A percentile compares a stretch with the other conserved stretches of the same genome.
phyloP scores from a whole-genome alignment of 192 early-diverging fungal genomes.

The Mortierella claussenii region DNA sequence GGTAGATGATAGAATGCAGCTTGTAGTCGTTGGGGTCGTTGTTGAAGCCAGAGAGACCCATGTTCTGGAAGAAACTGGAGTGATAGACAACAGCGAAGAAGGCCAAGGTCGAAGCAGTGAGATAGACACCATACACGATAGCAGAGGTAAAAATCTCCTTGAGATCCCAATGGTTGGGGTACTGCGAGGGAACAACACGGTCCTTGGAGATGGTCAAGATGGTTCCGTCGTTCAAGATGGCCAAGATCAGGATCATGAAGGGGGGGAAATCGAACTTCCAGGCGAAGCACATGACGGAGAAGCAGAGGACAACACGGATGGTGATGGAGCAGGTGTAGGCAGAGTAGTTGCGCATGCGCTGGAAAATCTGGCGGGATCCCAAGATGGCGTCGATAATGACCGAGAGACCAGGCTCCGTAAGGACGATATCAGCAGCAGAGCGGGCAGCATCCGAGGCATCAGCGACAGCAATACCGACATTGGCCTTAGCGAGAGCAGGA shows the following conservation, averaged over 20 bases:
- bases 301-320: conserved; percentile 80
- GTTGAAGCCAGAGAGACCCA: conserved; percentile 58
- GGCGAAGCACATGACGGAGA: conserved; percentile 78
- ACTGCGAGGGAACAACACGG: conserved; percentile 80
- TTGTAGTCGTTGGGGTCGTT: conserved; percentile 70
- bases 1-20: conserved; percentile 81
- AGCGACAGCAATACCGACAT: conserved; percentile 84
- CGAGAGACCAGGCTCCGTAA: conserved; percentile 81
- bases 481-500: conserved; percentile 79
- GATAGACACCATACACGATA: conserved; percentile 86
- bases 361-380: conserved; percentile 93
- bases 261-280: conserved; percentile 88
- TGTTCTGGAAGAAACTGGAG: conserved; percentile 72
- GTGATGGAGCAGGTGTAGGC: conserved; percentile 93
- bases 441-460: conserved; percentile 82
- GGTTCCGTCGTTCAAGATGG: conserved; percentile 92
- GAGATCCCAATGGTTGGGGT: conserved; percentile 91
- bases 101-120: conserved; percentile 82
- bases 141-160: conserved; percentile 88
- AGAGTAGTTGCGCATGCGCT: conserved; percentile 93
- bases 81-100: conserved; percentile 74
- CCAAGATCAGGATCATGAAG: conserved; percentile 87
- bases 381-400: conserved; percentile 94
- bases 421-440: conserved; percentile 81
- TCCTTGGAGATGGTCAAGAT: conserved; percentile 94